phyloP scores from a whole-genome alignment of 1,284 basidiomycete species.

The Apiotrichum mycotoxinovorans region DNA sequence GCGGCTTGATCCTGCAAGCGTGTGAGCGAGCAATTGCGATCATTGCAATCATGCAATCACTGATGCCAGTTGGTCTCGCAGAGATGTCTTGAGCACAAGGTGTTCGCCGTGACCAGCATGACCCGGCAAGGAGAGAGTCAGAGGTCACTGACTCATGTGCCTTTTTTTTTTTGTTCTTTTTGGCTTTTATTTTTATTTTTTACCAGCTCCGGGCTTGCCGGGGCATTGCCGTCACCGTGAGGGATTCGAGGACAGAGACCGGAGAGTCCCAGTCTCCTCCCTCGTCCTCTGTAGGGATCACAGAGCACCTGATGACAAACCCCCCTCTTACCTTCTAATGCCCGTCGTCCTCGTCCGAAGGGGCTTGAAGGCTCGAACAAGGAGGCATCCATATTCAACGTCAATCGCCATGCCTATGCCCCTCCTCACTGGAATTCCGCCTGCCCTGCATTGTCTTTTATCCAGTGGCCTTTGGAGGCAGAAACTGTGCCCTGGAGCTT shows the following conservation, averaged over 20 bases:
- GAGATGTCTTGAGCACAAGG: not conserved
- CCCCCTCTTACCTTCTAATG: not conserved
- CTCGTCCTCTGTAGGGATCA: not conserved
- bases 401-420: not conserved
- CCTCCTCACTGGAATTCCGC: not conserved
- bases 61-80: too few species aligned
- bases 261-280: not conserved
- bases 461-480: not conserved
- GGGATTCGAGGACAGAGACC: not conserved
- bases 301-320: too few species aligned
- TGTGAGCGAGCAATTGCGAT: not conserved
- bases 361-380: not conserved
- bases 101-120: not conserved
- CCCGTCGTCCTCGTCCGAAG: not conserved
- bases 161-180: not conserved
- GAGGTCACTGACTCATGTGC: not conserved
- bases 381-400: not conserved
- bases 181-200: not conserved
- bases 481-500: too few species aligned
- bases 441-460: not conserved
- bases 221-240: not conserved
- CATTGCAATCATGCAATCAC: not conserved
- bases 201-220: not conserved
- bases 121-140: too few species aligned
- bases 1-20: not conserved